A percentile compares a stretch with the other conserved stretches of the same genome.
phyloP scores from a whole-genome alignment of 176 grass and related monocot species.

The Juncus inflexus region DNA sequence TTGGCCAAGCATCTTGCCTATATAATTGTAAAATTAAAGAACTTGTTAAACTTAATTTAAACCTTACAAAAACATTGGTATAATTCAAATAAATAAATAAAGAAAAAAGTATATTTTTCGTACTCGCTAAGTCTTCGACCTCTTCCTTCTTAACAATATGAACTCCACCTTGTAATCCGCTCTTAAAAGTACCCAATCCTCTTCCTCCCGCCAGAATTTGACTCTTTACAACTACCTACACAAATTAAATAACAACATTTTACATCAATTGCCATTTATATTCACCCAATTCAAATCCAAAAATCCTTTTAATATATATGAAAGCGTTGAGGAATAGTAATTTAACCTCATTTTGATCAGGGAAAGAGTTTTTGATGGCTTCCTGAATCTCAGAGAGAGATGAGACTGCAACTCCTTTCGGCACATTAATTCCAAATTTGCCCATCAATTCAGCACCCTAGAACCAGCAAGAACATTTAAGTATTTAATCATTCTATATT shows the following conservation, averaged over 20 bases:
- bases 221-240: slow-evolving; percentile 92
- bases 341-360: slow-evolving; percentile 81
- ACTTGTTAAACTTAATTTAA: background rate
- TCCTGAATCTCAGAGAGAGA: slow-evolving; percentile 70
- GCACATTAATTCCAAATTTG: slow-evolving; percentile 92
- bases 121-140: slow-evolving; percentile 66
- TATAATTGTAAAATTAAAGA: slow-evolving; percentile 24
- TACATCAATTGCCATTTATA: background rate
- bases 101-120: slow-evolving; percentile 15
- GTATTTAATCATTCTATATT: too few species aligned
- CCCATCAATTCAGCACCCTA: slow-evolving; percentile 98
- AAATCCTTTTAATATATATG: background rate
- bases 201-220: slow-evolving; percentile 97
- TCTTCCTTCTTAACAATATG: slow-evolving; percentile 98
- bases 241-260: background rate
- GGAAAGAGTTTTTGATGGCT: slow-evolving; percentile 57
- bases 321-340: background rate
- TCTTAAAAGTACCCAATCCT: slow-evolving; percentile 97
- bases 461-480: too few species aligned
- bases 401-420: slow-evolving; percentile 54
- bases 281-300: background rate
- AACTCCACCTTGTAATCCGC: slow-evolving; percentile 88
- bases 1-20: slow-evolving; percentile 98
- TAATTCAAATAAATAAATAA: slow-evolving; percentile 3
- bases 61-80: slow-evolving; percentile 1